Base-by-base conservation (phyloP, 2,329 filamentous ascomycete species). In the Cryoendolithus antarcticus region DNA sequence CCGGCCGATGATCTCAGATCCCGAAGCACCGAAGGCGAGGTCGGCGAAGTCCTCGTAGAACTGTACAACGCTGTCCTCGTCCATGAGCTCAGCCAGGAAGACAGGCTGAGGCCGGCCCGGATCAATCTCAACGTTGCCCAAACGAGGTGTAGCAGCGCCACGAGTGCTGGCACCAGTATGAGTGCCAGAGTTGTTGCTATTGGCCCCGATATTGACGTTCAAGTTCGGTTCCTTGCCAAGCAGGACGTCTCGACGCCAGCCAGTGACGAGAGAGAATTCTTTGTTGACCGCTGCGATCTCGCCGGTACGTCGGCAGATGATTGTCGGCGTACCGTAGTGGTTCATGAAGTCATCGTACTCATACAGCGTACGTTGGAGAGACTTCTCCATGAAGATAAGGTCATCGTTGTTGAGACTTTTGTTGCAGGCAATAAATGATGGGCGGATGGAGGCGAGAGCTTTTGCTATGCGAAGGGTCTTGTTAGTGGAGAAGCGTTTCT, bases 1-100 rank as follows among this genome's bases (percentile, higher is more conserved):
- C 39, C 83, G 80, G 15, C 54, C 52, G 54, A 80, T 85, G 34
- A 93, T 85, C 50, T 80, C 83, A 10, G 88, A 86, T 24, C 86
- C 75, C 31, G 86, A 86, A 57, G 95, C 86, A 29, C 86, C 86
- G 61, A 95, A 96, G 0, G 89, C 89, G 2, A 96, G 71, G 47
- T 88, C 80, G 0, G 89, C 82, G 62, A 93, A 96, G 58, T 96
- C 86, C 51, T 95, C 88, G 59, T 95, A 94, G 59, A 95, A 96
- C 49, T 93, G 80, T 3, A 95, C 80, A 0, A 93, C 86, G 41
- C 81, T 88, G 53, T 94, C 86, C 48, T 95, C 86, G 52, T 96
- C 91, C 50, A 98, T 74, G 28, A 98, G 69, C 59, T 96, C 89
- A 0, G 89, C 86, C 35, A 96, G 71, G 54, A 94, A 94, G 1